These are phyloP conservation scores for Cyclospora cayetanensis DNA, from an alignment of 169 alveolate species.

Conservation along the genomic window DNA sequence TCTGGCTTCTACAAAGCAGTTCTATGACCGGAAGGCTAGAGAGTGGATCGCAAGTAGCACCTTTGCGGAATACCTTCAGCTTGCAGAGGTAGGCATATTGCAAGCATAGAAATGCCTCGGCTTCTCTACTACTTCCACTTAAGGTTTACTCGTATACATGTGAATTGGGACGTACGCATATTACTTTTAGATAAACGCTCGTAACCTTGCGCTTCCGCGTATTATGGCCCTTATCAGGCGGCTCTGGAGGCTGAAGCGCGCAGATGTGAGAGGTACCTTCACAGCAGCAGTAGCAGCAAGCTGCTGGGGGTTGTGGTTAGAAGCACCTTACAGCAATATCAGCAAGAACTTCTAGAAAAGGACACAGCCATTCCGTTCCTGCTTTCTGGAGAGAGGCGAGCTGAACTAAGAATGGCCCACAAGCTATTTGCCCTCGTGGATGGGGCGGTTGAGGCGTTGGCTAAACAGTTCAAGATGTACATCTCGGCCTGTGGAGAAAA, in stretches of 20 bases:
- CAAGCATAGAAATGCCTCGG: neutral
- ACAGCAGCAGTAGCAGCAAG: constrained; percentile 68
- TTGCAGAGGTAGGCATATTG: constrained; percentile 68
- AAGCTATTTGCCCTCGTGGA: constrained; percentile 73
- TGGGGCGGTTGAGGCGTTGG: constrained; percentile 74
- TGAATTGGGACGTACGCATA: too few species aligned
- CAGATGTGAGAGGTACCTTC: constrained; percentile 66
- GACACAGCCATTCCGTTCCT: constrained; percentile 69
- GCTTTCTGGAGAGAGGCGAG: constrained; percentile 69
- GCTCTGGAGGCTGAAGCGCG: constrained; percentile 70
- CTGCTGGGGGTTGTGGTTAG: constrained; percentile 69
- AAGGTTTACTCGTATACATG: too few species aligned
- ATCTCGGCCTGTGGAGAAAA: constrained; percentile 73
- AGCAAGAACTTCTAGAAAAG: constrained; percentile 68
- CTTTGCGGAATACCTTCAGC: constrained; percentile 75
- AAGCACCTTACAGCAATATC: constrained; percentile 64
- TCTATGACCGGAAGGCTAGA: constrained; percentile 71
- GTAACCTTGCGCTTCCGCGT: neutral
- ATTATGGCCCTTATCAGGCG: constrained; percentile 8
- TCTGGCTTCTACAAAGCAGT: constrained; percentile 68
- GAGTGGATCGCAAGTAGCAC: constrained; percentile 73
- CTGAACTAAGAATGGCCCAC: constrained; percentile 67
- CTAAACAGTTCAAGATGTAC: constrained; percentile 72
- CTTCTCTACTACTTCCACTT: too few species aligned
- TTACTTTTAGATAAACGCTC: neutral